Evolutionary conservation across 2,329 filamentous ascomycete species (phyloP), one percentile per base, ranked within the genome.

Genomic region (Clonostachys rhizophaga): DNA sequence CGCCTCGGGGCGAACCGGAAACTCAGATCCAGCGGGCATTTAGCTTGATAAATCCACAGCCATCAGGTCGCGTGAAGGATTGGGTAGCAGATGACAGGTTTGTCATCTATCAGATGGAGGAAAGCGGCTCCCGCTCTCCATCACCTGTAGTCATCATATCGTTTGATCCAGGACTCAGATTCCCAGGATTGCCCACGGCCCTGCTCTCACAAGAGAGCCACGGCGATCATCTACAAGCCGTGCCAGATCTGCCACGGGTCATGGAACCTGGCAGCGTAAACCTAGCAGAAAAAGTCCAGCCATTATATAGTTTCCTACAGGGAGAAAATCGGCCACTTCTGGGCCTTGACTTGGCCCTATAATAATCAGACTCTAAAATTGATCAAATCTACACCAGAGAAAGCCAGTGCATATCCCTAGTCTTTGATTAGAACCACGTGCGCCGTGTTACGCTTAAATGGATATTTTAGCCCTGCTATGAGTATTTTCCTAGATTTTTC

Each of bases 161-260:
- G 1, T 64, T 64, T 45, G 62, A 64, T n/a, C 56, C 62, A 2
- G 52, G 47, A 7, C 48, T 64, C 18, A 48, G 51, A 30, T 47
- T 64, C 12, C 47, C 24, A 14, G 46, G 46, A 20, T 18, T 43
- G 6, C 39, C 11, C 9, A 42, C 39, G 14, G n/a, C 37, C n/a
- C 37, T 24, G 20, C 24, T 40, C 5, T 14, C 16, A n/a, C 6
- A 30, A 18, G 14, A 24, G 40, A n/a, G 17, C 14, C 17, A 16
- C 34, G n/a, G 24, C 24, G 9, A 30, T 30, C 24, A 9, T 30
- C 17, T 41, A 24, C 40, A 42, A 18, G 16, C 16, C 24, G n/a
- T 47, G 14, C 11, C 13, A 20, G 4, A 43, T 5, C 24, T 37
- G 39, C 17, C n/a, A 14, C 16, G 12, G 6, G 30, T 13, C 7